Percentiles rank a stretch among this genome's conserved stretches.
Conservation (phyloP, 495 filamentous ascomycete genomes). For the Immersiella caudata region DNA sequence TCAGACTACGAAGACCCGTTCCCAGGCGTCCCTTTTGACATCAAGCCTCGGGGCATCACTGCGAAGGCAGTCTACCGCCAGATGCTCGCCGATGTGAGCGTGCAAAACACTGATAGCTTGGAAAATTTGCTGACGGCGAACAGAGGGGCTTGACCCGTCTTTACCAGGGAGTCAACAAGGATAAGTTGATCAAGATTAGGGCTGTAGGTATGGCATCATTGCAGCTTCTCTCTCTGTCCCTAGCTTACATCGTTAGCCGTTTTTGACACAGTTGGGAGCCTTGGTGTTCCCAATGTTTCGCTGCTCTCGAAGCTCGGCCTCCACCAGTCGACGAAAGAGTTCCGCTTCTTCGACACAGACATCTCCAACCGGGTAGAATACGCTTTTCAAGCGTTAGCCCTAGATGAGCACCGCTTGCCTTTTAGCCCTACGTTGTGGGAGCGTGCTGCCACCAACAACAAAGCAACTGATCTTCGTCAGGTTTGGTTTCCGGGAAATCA, state of each 20-base stretch:
- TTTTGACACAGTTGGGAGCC: conserved; percentile 64
- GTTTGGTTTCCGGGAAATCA: conserved; percentile 77
- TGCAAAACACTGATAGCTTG: conserved; percentile 26
- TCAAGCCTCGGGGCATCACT: conserved; percentile 56
- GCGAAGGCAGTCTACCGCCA: conserved; percentile 38
- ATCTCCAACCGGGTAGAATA: conserved; percentile 62
- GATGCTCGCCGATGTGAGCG: conserved; percentile 39
- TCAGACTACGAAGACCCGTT: conserved; percentile 56
- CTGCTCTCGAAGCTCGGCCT: conserved; percentile 44
- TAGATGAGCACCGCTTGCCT: conserved; percentile 66
- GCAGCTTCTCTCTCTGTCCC: background rate
- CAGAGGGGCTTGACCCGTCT: conserved; percentile 45
- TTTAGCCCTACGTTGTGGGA: conserved; percentile 71
- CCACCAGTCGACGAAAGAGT: conserved; percentile 54
- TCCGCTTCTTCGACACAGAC: conserved; percentile 62
- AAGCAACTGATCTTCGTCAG: conserved; percentile 61
- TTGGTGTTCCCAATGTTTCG: conserved; percentile 53
- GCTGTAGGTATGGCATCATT: conserved; percentile 41
- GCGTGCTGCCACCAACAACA: conserved; percentile 36
- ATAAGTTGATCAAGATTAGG: conserved; percentile 48
- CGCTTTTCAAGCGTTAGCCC: conserved; percentile 73
- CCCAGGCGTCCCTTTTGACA: conserved; percentile 58
- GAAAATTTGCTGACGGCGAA: conserved; percentile 28
- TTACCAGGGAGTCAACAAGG: conserved; percentile 38
- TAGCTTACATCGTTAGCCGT: conserved; percentile 38